Base-by-base conservation (phyloP, 2,329 filamentous ascomycete genomes). In the Xylaria digitata region DNA sequence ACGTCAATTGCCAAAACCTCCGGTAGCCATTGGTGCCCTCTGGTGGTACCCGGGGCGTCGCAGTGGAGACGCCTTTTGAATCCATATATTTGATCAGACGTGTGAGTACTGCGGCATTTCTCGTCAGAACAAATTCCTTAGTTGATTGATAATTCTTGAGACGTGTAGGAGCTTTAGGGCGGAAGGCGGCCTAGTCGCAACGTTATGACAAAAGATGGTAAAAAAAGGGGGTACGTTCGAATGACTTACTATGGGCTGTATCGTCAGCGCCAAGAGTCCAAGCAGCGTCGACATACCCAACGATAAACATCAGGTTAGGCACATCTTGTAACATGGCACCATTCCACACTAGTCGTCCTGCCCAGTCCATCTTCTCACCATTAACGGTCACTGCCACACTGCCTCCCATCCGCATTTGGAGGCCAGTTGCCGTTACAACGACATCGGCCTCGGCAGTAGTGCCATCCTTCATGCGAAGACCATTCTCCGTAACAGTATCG, bases 401-500 rank as follows among this genome's bases (percentile, higher is more conserved):
- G 26, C 88, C 88, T 0, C 83, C 85, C 43, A 91, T 80, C 9
- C 80, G 76, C 49, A 91, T 76, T 59, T 83, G 83, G 1, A 90
- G 80, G 0, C 89, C 89, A 0, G 89, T 91, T 0, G 89, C 89
- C 0, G 88, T 90, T 61, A 91, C 80, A 69, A 92, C 89, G 63
- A 87, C 82, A 71, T 91, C 89, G 0, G 88, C 84, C 13, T 83
- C 75, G 0, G 91, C 74, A 0, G 67, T 78, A 17, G 79, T 73
- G 2, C 84, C 81, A 1, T 79, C 79, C 8, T 78, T 69, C 30
- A 87, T 80, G 48, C 76, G 72, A 7, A 89, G 81, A 26, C 80
- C 78, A 1, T 76, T 72, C 1, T 78, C 71, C 0, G 84, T 85
- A 6, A 86, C 79, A 0, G 73, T 80, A 40, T 80, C 77, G 68